These are phyloP conservation scores for Pontederia paniculata DNA, from an alignment of 176 grass and related monocot genomes.

Conservation along the genomic window DNA sequence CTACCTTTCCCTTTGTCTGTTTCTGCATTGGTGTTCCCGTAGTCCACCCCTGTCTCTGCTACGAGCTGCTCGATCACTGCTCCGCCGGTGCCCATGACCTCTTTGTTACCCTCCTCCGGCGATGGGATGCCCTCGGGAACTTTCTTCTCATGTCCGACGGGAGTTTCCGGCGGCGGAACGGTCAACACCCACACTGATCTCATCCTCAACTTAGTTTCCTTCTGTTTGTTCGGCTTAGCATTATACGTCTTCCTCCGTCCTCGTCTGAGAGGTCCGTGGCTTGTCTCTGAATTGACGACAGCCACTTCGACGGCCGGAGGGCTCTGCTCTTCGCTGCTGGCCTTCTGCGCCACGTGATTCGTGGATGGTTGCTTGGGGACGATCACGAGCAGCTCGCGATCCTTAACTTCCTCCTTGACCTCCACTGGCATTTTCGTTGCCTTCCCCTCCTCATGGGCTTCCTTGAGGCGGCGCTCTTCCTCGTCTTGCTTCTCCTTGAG, in stretches of 20 bases:
- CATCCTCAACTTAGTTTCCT: neutral
- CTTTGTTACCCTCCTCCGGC: no score
- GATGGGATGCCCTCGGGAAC: no score
- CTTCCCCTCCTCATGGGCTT: neutral
- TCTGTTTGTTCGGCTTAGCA: neutral
- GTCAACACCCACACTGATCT: neutral
- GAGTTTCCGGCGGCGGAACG: neutral
- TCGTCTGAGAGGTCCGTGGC: neutral
- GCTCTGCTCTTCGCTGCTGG: neutral
- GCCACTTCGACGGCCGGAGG: neutral
- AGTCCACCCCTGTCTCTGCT: no score
- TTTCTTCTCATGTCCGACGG: no score
- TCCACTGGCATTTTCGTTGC: no score
- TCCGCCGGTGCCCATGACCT: no score
- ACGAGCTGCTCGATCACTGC: no score
- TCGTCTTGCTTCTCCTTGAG: conserved; percentile 7
- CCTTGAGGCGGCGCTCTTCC: neutral
- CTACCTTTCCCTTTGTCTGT: no score
- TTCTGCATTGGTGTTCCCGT: no score
- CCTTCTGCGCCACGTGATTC: neutral
- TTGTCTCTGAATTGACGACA: neutral
- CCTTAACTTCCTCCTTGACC: no score
- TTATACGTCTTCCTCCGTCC: neutral
- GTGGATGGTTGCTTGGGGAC: no score
- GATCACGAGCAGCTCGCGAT: no score